Evolutionary conservation across 2,329 filamentous ascomycete species (phyloP).

Genomic region (Fusarium musae): DNA sequence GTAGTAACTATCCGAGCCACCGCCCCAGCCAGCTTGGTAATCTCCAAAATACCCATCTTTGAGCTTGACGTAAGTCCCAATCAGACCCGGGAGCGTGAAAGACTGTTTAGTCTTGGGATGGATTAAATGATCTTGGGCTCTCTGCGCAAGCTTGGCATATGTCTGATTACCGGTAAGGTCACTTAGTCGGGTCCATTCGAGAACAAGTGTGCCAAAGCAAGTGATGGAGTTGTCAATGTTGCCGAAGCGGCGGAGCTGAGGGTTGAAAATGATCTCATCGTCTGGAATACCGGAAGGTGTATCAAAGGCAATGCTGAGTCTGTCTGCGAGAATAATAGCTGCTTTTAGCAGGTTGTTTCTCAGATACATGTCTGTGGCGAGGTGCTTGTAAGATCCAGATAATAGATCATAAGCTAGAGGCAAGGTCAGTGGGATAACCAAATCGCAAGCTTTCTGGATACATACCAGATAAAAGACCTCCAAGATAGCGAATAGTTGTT

Average conservation of each 20-base stretch:
- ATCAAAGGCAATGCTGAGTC: constrained; percentile 34
- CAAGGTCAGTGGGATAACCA: background rate
- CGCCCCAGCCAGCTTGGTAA: constrained; percentile 36
- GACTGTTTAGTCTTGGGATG: constrained; percentile 19
- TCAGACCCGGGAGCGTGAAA: constrained; percentile 23
- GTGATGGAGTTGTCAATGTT: constrained; percentile 37
- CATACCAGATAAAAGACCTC: constrained; percentile 26
- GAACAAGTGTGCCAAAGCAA: constrained; percentile 26
- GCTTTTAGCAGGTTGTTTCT: background rate
- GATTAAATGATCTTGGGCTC: constrained; percentile 18
- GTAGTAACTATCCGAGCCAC: constrained; percentile 37
- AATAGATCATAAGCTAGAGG: constrained; percentile 25
- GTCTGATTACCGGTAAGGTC: constrained; percentile 27
- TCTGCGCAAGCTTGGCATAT: constrained; percentile 24
- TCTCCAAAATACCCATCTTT: constrained; percentile 20
- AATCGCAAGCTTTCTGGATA: no score
- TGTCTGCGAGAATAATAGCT: constrained; percentile 18
- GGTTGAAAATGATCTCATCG: constrained; percentile 36
- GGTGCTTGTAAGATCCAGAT: constrained; percentile 22
- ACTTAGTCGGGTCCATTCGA: constrained; percentile 36
- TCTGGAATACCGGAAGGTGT: constrained; percentile 35
- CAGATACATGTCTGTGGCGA: background rate
- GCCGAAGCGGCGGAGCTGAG: background rate
- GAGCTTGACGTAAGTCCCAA: constrained; percentile 22
- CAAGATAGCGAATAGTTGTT: constrained; percentile 34